Evolutionary conservation across 192 early-diverging fungal genomes (phyloP), one percentile per base, ranked within the genome.

Genomic region (Rhizophagus sp.): DNA sequence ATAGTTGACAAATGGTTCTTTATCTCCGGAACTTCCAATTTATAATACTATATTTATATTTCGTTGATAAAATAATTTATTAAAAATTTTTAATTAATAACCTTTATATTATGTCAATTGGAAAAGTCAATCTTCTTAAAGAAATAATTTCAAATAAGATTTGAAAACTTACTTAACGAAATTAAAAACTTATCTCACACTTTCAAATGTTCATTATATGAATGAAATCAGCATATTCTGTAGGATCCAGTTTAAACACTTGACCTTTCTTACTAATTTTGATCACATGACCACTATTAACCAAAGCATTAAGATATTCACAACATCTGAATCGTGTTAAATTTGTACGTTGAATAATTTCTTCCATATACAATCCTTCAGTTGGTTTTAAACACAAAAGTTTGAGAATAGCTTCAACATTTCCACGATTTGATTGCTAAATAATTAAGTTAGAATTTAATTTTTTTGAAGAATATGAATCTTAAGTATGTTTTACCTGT

Each of bases 1-100:
- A 4, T 52, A 79, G 90, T 99, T 82, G 95, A 96, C 92, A 99
- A 99, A 93, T 99, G 97, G 97, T 99, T 97, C 92, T 99, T 94
- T 89, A 94, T 99, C 81, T 94, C 93, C 41, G 97, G 93, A 57
- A 91, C 89, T 41, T 89, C 91, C 62, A 91, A 86, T 83, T 81
- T 86, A 80, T 86, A 86, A 86, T 76, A 41, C 5, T 41, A 41
- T 41, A 41, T 41, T 41, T 41, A 5, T 2, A 1, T 41, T 41
- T 5, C 0, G 39, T 41, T 7, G 39, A 2, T 44, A 44, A 67
- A 17, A 67, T 27, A 67, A 24, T 63, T 63, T 24, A 63, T 63
- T 63, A n/a, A 9, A 41, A 41, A 41, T 41, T 41, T 41, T 41
- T 41, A 41, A 41, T 41, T 41, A 41, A 41, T 41, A 41, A 41